Base-by-base conservation (phyloP, 768 basidiomycete genomes). In the Amyloporia xantha region DNA sequence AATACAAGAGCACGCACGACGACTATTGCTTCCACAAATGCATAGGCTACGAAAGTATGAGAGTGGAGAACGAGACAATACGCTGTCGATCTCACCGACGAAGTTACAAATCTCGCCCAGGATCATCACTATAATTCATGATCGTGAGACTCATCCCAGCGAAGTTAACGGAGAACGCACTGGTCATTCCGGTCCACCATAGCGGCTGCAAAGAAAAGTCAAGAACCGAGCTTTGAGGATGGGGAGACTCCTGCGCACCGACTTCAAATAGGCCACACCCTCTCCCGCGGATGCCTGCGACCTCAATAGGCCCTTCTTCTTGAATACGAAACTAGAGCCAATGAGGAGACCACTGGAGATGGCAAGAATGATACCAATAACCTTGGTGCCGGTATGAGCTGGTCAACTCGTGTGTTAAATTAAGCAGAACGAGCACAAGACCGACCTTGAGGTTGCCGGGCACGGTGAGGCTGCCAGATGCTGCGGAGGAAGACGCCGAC, bases 111-210 rank as follows among this genome's bases (percentile, higher is more conserved):
- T 59, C 69, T 89, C 87, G 50, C 94, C 94, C 21, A 90, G 49
- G 59, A 95, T 92, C 92, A 96, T 94, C 81, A 92, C 82, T 85
- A 53, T 11, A 13, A 36, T 27, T 19, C 17, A 19, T 36, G 30
- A 13, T 20, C n/a, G 43, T 28, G 33, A 36, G n/a, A 39, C 12
- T 39, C 38, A 19, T 21, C 20, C 24, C 26, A 17, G 3, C 7
- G 20, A 7, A 35, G 20, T 37, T 28, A n/a, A 24, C 37, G 19
- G 9, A 15, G 27, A 17, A 75, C 83, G 54, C 58, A 86, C 90
- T 85, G 43, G 63, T 86, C 93, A 95, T 94, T 55, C 93, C 92
- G 26, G 72, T 71, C 95, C 93, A 97, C 95, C 93, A 96, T 77
- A 95, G 61, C 59, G 77, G 67, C 86, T 90, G 55, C 37, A 20